Evolutionary conservation across 2,329 filamentous ascomycete species (phyloP), one percentile per base, ranked within the genome.

Genomic region (Chaetomium strumarium): DNA sequence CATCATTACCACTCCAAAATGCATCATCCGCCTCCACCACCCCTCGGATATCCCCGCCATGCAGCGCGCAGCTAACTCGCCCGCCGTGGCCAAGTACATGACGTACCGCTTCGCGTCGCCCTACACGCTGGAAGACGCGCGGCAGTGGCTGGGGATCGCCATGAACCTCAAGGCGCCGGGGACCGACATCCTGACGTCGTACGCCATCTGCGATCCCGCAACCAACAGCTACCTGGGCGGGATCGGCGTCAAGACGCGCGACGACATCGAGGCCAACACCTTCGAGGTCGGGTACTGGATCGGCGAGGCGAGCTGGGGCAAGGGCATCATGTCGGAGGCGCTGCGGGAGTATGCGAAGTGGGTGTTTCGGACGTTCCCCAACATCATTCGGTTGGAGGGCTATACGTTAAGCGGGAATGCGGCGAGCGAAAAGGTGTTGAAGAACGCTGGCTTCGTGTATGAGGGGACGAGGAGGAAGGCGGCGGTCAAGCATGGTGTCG

Each of bases 201-300:
- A 46, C 36, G 66, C 65, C 40, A 57, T 57, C 53, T 61, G 65
- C 36, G 58, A 70, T 61, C 69, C 67, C 19, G 71, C 19, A 0
- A 66, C 64, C 50, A 63, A 65, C 16, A 58, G 65, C 9, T 66
- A 69, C 46, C 62, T 71, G 9, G 77, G 77, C 44, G 63, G 62
- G 51, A 64, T 78, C 12, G 72, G 75, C 36, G 59, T 77, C 39
- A 65, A 64, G 39, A 56, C 65, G 3, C 52, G 62, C 11, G 56
- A 57, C 13, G 71, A 75, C 49, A 64, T 73, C 58, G 66, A 75
- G 53, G 68, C 67, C 57, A 66, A 68, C 44, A 74, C 69, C 4
- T 69, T 70, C 61, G 74, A 79, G 64, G 7, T 80, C 1, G 77
- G 76, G 5, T 80, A 79, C 65, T 78, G 72, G 69, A 37, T 76